Evolutionary conservation across 352 stramenopile species (phyloP).

Genomic region (Pythium phragmiticola): DNA sequence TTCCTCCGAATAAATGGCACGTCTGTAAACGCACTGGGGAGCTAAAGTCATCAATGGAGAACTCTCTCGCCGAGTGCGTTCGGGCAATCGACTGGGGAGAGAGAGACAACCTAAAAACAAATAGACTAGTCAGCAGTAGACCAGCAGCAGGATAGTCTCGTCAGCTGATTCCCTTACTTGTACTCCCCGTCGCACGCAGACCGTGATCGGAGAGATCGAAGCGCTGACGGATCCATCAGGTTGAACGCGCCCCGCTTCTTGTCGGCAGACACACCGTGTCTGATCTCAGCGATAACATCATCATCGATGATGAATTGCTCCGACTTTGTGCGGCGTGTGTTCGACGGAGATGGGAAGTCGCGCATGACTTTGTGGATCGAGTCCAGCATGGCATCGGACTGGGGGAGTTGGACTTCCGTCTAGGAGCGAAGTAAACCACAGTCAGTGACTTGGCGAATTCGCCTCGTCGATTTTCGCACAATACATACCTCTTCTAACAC

Average conservation of each 20-base stretch:
- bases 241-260: constrained; percentile 25
- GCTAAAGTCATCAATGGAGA: constrained; percentile 24
- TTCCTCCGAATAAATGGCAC: too few relatives aligned
- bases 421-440: constrained; percentile 19
- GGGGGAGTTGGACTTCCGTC: constrained; percentile 71
- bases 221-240: constrained; percentile 24
- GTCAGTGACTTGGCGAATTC: background rate
- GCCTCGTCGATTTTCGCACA: background rate
- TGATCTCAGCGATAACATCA: constrained; percentile 68
- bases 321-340: constrained; percentile 29
- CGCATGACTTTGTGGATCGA: constrained; percentile 84
- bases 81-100: constrained; percentile 21
- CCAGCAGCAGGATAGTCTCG: background rate
- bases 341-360: constrained; percentile 37
- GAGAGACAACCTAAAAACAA: constrained; percentile 6
- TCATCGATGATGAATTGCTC: constrained; percentile 68
- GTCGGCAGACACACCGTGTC: constrained; percentile 27
- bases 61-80: constrained; percentile 21
- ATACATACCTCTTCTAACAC: constrained; percentile 67
- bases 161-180: constrained; percentile 17
- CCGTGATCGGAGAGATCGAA: constrained; percentile 25
- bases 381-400: constrained; percentile 74
- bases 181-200: constrained; percentile 30
- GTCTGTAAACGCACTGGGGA: constrained; percentile 14
- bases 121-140: background rate